These are phyloP conservation scores for Drechmeria coniospora DNA, from an alignment of 2,329 filamentous ascomycete species.

Conservation along the genomic window DNA sequence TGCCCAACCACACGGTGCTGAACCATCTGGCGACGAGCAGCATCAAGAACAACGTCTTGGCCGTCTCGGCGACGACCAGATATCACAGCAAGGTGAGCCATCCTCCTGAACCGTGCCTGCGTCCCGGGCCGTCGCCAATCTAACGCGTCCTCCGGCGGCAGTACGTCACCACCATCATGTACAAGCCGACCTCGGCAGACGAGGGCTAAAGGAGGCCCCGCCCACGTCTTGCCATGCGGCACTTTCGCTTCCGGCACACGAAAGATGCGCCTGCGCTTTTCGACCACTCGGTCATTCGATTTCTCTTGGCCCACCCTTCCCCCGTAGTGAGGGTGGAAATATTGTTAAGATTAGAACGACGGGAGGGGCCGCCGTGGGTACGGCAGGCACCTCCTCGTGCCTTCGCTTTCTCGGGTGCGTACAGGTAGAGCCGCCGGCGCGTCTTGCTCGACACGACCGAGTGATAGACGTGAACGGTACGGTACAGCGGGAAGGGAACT, in stretches of 20 bases:
- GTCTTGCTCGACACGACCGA: too few relatives aligned
- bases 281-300: too few relatives aligned
- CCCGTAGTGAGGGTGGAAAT: not conserved
- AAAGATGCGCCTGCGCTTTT: too few relatives aligned
- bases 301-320: not conserved
- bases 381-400: too few relatives aligned
- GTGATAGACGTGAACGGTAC: too few relatives aligned
- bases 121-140: not conserved
- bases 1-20: conserved; percentile 92
- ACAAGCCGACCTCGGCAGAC: conserved; percentile 66
- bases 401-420: too few relatives aligned
- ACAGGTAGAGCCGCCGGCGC: too few relatives aligned
- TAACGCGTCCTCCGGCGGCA: conserved; percentile 19
- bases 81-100: conserved; percentile 88
- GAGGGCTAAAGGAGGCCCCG: conserved; percentile 17
- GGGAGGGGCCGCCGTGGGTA: not conserved
- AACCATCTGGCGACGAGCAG: conserved; percentile 96
- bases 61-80: conserved; percentile 90
- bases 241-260: too few relatives aligned
- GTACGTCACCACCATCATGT: conserved; percentile 97
- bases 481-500: not conserved
- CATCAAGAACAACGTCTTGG: conserved; percentile 91
- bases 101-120: not conserved
- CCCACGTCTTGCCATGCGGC: not conserved
- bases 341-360: not conserved